Conservation (phyloP, 139 green algal genomes). For the Chlorella ohadii region DNA sequence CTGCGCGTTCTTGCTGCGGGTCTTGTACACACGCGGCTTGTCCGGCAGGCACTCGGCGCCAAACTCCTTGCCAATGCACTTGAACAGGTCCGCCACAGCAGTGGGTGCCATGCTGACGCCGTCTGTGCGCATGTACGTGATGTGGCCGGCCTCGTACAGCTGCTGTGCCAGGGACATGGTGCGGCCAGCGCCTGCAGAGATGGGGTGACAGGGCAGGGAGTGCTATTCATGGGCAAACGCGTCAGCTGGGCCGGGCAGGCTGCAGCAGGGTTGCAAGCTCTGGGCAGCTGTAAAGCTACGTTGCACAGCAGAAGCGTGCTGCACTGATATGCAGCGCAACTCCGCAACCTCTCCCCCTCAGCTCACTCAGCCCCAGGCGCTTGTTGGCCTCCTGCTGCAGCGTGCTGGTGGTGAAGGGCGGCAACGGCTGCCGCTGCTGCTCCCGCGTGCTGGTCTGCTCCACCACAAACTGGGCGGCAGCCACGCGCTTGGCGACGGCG, state of each 20-base stretch:
- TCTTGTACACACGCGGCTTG: conserved; percentile 45
- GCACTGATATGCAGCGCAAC: no score
- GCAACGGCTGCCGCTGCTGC: conserved; percentile 57
- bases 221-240: no score
- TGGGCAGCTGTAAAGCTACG: no score
- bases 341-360: not conserved
- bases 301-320: no score
- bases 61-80: conserved; percentile 8
- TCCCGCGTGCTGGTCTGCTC: conserved; percentile 37
- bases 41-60: conserved; percentile 51
- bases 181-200: conserved; percentile 37
- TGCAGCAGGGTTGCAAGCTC: no score
- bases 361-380: conserved; percentile 72
- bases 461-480: conserved; percentile 42
- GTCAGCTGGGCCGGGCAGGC: no score
- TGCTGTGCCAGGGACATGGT: conserved; percentile 92
- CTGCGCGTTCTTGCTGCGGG: conserved; percentile 53
- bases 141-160: conserved; percentile 91
- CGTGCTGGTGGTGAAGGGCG: conserved; percentile 90
- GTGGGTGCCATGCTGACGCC: conserved; percentile 66
- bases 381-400: conserved; percentile 89
- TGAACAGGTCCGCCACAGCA: conserved; percentile 57
- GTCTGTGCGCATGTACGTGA: conserved; percentile 98
- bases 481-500: conserved; percentile 38
- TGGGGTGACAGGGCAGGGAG: not conserved